A percentile compares a stretch with the other conserved stretches of the same genome.
Conservation (phyloP, 805 yeast genomes). For the Cyberlindnera saturnus region DNA sequence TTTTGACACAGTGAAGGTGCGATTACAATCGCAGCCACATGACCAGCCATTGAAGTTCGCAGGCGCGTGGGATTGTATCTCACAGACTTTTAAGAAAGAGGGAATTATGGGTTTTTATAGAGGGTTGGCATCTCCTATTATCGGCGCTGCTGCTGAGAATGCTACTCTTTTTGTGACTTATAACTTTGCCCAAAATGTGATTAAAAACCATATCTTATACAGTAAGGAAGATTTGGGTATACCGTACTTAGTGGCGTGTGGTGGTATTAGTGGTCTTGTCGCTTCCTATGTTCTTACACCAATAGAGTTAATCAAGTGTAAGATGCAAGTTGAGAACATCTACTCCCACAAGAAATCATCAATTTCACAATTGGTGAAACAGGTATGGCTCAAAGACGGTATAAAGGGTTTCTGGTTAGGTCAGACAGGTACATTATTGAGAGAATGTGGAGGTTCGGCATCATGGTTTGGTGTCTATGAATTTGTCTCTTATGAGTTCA, state of each 20-base stretch:
- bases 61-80: constrained; percentile 63
- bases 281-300: constrained; percentile 87
- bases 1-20: constrained; percentile 86
- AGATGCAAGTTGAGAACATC: constrained; percentile 63
- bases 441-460: constrained; percentile 88
- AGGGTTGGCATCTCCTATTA: constrained; percentile 74
- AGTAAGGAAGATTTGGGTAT: constrained; percentile 27
- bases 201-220: constrained; percentile 23
- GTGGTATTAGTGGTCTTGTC: constrained; percentile 76
- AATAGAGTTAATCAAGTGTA: constrained; percentile 85
- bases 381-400: constrained; percentile 48
- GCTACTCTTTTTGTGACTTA: constrained; percentile 73
- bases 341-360: constrained; percentile 23
- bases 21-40: constrained; percentile 73
- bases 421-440: constrained; percentile 67
- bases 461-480: constrained; percentile 94
- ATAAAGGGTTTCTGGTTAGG: constrained; percentile 81
- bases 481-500: constrained; percentile 35
- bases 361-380: constrained; percentile 32
- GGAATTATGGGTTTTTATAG: constrained; percentile 77
- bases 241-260: constrained; percentile 50
- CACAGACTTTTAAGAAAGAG: constrained; percentile 55
- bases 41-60: constrained; percentile 37
- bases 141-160: constrained; percentile 88
- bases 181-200: constrained; percentile 37